Base-by-base conservation (phyloP, 352 stramenopile species). In the Globisporangium okanoganense region DNA sequence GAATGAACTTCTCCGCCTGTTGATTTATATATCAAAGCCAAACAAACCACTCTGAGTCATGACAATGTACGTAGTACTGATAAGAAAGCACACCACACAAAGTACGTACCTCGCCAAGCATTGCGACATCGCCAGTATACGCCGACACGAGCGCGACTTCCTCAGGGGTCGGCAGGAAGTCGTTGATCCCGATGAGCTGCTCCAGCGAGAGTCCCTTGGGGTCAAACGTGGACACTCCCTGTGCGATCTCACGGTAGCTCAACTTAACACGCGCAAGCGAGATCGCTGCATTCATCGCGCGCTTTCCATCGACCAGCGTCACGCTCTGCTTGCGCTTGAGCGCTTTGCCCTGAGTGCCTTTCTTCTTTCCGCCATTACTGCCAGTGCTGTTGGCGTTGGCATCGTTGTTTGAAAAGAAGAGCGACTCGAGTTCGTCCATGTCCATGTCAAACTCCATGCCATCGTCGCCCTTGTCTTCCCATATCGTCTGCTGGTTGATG, bases 201-300 rank as follows among this genome's bases (percentile, higher is more conserved):
- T 95, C 71, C 24, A 85, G 58, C 2, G 79, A 85, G 33, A 95
- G 61, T 0, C 84, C 73, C 27, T 61, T 82, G 9, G 79, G 61
- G 45, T 95, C 70, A 56, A 97, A 92, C 10, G 76, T 78, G 24
- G 64, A 54, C 31, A 97, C 79, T 5, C 80, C 84, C 18, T 87
- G 66, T 62, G 88, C 74, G 38, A 98, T 90, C 48, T 94, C 87
- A 0, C 76, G 70, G 72, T 98, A 97, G 22, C 89, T 90, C 43
- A 98, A 74, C 70, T 98, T 98, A 31, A 99, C 79, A 56, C 96
- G 72, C 6, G 94, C 92, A 4, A 99, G 75, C 31, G 97, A 97
- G 61, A 99, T 99, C 1, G 92, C 96, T 33, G 92, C 95, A 71
- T 99, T 99, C 94, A 99, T 99, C 12, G 91, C 96, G 35, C 95